phyloP scores from a whole-genome alignment of 495 filamentous ascomycete species.

The Hypoxylon perforatum region DNA sequence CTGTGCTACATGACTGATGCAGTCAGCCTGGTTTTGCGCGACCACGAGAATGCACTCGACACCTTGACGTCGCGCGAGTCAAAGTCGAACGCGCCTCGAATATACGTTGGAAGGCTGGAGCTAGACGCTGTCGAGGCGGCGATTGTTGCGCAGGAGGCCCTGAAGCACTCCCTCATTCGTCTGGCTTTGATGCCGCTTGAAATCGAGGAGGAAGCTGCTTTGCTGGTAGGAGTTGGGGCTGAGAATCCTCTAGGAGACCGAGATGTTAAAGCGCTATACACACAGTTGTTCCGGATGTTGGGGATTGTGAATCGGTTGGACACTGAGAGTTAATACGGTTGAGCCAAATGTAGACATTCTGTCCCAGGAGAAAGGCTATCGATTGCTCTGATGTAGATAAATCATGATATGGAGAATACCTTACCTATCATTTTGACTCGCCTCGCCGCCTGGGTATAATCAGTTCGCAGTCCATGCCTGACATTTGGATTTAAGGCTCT shows the following conservation, averaged over 20 bases:
- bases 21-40: constrained; percentile 1
- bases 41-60: not conserved
- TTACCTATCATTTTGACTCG: no score
- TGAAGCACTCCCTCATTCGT: constrained; percentile 4
- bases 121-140: constrained; percentile 2
- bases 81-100: not conserved
- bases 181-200: constrained; percentile 2
- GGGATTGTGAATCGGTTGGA: not conserved
- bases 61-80: no score
- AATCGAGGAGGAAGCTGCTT: constrained; percentile 2
- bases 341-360: no score
- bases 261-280: constrained; percentile 3
- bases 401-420: no score
- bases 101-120: not conserved
- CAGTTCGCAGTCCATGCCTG: no score
- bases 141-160: not conserved
- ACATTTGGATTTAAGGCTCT: no score
- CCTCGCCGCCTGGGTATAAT: no score
- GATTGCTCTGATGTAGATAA: no score
- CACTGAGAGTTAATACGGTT: no score
- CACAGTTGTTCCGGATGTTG: not conserved
- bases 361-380: no score
- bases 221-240: not conserved
- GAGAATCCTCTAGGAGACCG: constrained; percentile 1
- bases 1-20: constrained; percentile 9